Percentiles rank a stretch among this genome's conserved stretches.
phyloP scores from a whole-genome alignment of 495 filamentous ascomycete species.

The Staphylotrichum tortipilum region DNA sequence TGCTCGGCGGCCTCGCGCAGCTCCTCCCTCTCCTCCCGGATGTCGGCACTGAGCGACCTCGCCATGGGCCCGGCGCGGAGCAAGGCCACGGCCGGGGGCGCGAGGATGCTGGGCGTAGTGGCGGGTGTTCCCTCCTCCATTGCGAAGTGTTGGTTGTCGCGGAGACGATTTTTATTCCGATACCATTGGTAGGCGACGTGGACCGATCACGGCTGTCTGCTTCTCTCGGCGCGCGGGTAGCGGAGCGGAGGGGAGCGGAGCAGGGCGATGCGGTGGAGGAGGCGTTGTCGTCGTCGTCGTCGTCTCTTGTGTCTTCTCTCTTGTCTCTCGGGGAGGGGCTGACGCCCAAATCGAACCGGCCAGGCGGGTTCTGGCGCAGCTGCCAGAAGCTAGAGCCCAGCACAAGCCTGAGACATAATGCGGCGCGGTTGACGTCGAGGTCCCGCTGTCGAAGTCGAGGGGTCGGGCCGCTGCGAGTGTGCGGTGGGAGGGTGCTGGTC shows the following conservation, averaged over 20 bases:
- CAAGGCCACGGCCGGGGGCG: conserved; percentile 39
- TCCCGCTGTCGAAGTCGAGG: conserved; percentile 13
- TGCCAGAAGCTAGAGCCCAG: conserved; percentile 42
- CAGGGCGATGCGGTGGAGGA: too few relatives aligned
- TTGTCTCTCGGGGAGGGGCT: not conserved
- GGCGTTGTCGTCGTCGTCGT: too few relatives aligned
- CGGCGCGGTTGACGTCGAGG: conserved; percentile 30
- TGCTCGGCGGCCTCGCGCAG: conserved; percentile 93
- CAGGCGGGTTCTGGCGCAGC: conserved; percentile 30
- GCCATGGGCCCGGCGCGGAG: conserved; percentile 46
- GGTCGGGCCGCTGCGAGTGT: not conserved
- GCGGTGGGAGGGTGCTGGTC: not conserved
- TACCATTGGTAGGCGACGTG: conserved; percentile 14
- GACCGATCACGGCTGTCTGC: conserved; percentile 1
- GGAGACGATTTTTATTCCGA: conserved; percentile 1
- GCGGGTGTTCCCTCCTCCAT: conserved; percentile 37
- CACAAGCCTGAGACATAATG: conserved; percentile 43
- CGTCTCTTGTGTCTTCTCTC: too few relatives aligned
- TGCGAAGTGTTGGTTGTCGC: conserved; percentile 18
- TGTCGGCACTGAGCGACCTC: conserved; percentile 46
- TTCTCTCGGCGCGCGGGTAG: conserved; percentile 1
- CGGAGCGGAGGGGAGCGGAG: not conserved
- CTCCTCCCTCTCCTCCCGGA: conserved; percentile 72
- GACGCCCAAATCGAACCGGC: conserved; percentile 14
- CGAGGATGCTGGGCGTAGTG: conserved; percentile 29